A percentile compares a stretch with the other conserved stretches of the same genome.
Conservation (phyloP, 2,329 filamentous ascomycete genomes). For the Alternaria arbusti region DNA sequence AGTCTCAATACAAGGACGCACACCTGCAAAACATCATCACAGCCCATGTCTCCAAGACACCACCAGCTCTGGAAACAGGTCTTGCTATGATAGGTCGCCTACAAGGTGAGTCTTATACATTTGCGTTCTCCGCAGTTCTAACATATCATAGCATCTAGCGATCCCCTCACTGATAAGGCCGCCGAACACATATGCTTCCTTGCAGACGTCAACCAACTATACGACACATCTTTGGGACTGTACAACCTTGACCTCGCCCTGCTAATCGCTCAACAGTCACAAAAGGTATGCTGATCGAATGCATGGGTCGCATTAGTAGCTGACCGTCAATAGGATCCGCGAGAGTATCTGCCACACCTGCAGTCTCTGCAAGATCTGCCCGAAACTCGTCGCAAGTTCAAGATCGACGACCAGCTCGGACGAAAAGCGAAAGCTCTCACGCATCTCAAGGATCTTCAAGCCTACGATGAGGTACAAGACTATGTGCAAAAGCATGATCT, state of each 20-base stretch:
- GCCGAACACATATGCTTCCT: slow-evolving; percentile 98
- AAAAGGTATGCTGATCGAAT: slow-evolving; percentile 62
- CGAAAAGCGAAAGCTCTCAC: slow-evolving; percentile 77
- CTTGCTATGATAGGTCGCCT: slow-evolving; percentile 79
- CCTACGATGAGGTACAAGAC: slow-evolving; percentile 76
- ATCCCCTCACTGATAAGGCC: slow-evolving; percentile 76
- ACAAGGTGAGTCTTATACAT: slow-evolving; percentile 47
- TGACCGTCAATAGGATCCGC: slow-evolving; percentile 66
- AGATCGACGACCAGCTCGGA: slow-evolving; percentile 86
- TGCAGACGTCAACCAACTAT: slow-evolving; percentile 89
- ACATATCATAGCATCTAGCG: slow-evolving; percentile 45
- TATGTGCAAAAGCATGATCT: slow-evolving; percentile 83
- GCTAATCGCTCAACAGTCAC: slow-evolving; percentile 91
- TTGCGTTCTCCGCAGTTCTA: slow-evolving; percentile 1
- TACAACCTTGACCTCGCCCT: slow-evolving; percentile 92
- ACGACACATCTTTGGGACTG: slow-evolving; percentile 85
- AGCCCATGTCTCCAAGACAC: slow-evolving; percentile 89
- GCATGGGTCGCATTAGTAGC: background rate
- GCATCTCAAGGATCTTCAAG: slow-evolving; percentile 75
- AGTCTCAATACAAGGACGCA: slow-evolving; percentile 58
- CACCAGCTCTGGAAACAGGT: slow-evolving; percentile 87
- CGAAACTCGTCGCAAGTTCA: slow-evolving; percentile 74
- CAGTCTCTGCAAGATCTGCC: slow-evolving; percentile 81
- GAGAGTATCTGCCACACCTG: slow-evolving; percentile 94
- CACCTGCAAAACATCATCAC: slow-evolving; percentile 92